A percentile compares a stretch with the other conserved stretches of the same genome.
phyloP scores from a whole-genome alignment of 192 early-diverging fungal species.

The Kickxella alabastrina region DNA sequence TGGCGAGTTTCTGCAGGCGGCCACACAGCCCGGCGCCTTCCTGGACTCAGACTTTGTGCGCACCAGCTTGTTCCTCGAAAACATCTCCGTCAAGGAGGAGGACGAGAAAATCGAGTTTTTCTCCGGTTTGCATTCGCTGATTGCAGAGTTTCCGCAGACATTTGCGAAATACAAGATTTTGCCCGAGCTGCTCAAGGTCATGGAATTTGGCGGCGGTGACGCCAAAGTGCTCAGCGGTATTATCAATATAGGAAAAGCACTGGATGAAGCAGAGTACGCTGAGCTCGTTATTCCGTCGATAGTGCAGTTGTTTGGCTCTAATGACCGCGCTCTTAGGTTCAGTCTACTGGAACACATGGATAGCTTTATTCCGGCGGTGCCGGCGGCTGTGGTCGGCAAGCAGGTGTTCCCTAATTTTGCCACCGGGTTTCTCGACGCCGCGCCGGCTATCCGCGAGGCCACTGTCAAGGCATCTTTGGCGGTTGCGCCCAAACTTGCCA shows the following conservation, averaged over 20 bases:
- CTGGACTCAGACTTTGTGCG: conserved; percentile 82
- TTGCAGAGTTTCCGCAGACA: conserved; percentile 74
- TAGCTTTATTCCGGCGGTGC: conserved; percentile 66
- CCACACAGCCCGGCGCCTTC: conserved; percentile 58
- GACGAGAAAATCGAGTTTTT: conserved; percentile 82
- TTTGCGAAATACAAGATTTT: conserved; percentile 92
- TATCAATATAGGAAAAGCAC: conserved; percentile 73
- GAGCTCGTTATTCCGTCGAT: conserved; percentile 65
- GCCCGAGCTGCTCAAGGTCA: conserved; percentile 80
- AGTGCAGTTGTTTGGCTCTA: conserved; percentile 80
- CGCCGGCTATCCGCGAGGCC: conserved; percentile 86
- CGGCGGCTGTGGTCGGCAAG: conserved; percentile 65
- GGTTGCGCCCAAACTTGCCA: conserved; percentile 63
- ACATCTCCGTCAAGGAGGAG: conserved; percentile 87
- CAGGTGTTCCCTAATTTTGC: conserved; percentile 87
- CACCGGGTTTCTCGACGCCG: conserved; percentile 82
- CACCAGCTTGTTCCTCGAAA: conserved; percentile 84
- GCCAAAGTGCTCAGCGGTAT: conserved; percentile 74
- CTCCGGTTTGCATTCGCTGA: conserved; percentile 65
- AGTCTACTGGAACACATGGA: conserved; percentile 79
- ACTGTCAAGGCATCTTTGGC: conserved; percentile 81
- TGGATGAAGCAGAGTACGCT: conserved; percentile 75
- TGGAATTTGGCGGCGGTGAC: conserved; percentile 76
- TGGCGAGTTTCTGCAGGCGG: conserved; percentile 66
- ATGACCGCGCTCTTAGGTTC: conserved; percentile 83